Evolutionary conservation across 202 grass and related monocot species (phyloP).

Genomic region (Schoenoplectus tabernaemontani): DNA sequence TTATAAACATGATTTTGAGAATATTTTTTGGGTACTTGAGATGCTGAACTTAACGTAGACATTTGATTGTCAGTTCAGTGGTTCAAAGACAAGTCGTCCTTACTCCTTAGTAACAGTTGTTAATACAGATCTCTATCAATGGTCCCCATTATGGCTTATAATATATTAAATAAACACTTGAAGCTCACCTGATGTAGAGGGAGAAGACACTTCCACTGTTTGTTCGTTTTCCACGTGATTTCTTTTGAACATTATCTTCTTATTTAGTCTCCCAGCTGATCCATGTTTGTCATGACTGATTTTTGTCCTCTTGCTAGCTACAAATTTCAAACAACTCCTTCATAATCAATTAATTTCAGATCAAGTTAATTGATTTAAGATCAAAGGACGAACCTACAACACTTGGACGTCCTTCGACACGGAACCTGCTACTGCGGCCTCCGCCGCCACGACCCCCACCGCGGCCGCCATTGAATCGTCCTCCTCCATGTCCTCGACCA

Average conservation of each 20-base stretch:
- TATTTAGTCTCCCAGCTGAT: background rate
- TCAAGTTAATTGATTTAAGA: background rate
- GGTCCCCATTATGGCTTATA: background rate
- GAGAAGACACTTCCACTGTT: background rate
- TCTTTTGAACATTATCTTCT: background rate
- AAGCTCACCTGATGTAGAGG: slow-evolving; percentile 15
- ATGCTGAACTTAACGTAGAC: background rate
- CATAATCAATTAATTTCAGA: background rate
- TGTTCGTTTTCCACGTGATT: background rate
- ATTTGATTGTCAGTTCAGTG: background rate
- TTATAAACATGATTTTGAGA: background rate
- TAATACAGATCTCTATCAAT: background rate
- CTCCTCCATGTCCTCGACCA: no score
- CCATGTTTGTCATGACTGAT: background rate
- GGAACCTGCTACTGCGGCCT: background rate
- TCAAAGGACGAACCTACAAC: background rate
- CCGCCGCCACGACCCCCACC: no score
- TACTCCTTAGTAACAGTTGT: background rate
- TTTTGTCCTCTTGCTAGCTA: background rate
- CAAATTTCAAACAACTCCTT: background rate
- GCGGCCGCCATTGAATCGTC: no score
- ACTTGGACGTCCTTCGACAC: background rate
- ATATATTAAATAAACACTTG: background rate
- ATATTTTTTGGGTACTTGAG: background rate
- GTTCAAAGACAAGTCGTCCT: background rate